A percentile compares a stretch with the other conserved stretches of the same genome.
Evolutionary conservation across 2,329 filamentous ascomycete genomes (phyloP).

Genomic region (Metarhizium robertsii): DNA sequence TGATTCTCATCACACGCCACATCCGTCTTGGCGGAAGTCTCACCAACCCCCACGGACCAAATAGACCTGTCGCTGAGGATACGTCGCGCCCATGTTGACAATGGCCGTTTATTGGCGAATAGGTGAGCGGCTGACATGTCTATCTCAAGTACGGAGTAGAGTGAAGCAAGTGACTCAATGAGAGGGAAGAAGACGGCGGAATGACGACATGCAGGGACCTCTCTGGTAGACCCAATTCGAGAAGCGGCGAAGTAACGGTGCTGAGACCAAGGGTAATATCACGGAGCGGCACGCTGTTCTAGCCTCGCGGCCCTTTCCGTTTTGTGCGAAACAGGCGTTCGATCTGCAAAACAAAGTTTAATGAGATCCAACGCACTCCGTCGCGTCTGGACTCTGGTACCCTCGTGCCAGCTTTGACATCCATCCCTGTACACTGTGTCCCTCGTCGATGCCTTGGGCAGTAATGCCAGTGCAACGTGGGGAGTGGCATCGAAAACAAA

Average conservation of each 20-base stretch:
- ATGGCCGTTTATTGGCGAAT: background rate
- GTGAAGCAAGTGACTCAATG: background rate
- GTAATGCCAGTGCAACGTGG: background rate
- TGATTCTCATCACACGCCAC: constrained; percentile 2
- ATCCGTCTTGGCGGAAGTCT: background rate
- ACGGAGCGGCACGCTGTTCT: background rate
- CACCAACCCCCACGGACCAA: background rate
- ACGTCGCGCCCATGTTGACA: background rate
- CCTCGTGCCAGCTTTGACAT: background rate
- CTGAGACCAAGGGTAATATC: background rate
- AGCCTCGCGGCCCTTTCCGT: background rate
- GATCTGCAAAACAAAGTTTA: background rate
- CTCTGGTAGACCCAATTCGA: background rate
- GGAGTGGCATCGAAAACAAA: background rate
- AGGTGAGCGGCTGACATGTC: background rate
- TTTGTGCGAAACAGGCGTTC: background rate
- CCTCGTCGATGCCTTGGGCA: background rate
- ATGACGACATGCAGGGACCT: background rate
- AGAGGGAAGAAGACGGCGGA: background rate
- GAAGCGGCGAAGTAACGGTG: background rate
- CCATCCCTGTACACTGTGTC: background rate
- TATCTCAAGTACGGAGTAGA: background rate
- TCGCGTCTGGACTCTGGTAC: background rate
- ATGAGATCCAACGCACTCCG: background rate
- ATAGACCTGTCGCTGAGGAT: background rate